These are phyloP conservation scores for Rhytidhysteron rufulum DNA, from an alignment of 2,329 filamentous ascomycete species.

Conservation along the genomic window DNA sequence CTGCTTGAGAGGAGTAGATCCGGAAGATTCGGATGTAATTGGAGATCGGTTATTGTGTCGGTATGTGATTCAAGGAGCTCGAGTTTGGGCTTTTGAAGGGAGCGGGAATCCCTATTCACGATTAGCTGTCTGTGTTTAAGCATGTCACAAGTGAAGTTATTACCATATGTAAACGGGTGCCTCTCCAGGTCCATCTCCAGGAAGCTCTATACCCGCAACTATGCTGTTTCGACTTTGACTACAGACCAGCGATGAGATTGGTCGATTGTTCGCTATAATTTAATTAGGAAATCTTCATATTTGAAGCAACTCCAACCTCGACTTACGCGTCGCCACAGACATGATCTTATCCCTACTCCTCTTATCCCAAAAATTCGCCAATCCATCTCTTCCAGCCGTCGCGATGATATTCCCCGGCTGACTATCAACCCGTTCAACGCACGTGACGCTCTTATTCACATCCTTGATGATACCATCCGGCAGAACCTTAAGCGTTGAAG, in stretches of 20 bases:
- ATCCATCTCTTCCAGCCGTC: conserved; percentile 70
- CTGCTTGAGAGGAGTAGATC: conserved; percentile 69
- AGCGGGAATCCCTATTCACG: conserved; percentile 38
- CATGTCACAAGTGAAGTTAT: not conserved
- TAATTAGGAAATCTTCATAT: conserved; percentile 12
- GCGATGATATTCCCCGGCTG: conserved; percentile 55
- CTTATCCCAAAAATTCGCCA: conserved; percentile 64
- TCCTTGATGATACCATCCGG: conserved; percentile 48
- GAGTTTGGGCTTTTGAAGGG: conserved; percentile 31
- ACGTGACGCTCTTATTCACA: conserved; percentile 61
- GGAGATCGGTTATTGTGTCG: conserved; percentile 59
- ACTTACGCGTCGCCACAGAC: conserved; percentile 30
- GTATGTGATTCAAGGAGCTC: conserved; percentile 46
- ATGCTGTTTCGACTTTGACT: conserved; percentile 55
- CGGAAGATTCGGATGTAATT: conserved; percentile 59
- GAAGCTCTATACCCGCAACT: conserved; percentile 69
- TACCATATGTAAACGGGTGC: conserved; percentile 38
- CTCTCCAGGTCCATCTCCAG: conserved; percentile 45
- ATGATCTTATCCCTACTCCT: conserved; percentile 49
- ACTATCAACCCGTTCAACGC: conserved; percentile 54
- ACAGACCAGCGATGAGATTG: conserved; percentile 64
- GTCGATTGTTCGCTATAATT: conserved; percentile 44
- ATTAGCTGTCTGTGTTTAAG: conserved; percentile 7
- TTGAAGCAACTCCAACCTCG: not conserved
- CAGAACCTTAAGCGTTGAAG: conserved; percentile 51